These are phyloP conservation scores for Phytophthora pseudosyringae DNA, from an alignment of 352 stramenopile genomes.

Conservation along the genomic window DNA sequence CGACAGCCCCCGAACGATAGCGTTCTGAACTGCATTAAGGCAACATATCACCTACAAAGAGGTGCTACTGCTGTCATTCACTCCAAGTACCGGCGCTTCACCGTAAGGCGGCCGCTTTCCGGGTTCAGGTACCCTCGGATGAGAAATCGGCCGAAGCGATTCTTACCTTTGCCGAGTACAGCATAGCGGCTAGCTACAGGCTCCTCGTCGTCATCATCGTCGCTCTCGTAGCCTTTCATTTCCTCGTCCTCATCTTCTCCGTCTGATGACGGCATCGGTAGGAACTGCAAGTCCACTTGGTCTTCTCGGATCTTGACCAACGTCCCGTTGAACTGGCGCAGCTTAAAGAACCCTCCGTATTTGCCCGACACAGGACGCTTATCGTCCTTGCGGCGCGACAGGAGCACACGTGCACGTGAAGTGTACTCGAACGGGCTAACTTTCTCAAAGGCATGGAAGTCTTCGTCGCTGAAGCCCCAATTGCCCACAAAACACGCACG, in stretches of 20 bases:
- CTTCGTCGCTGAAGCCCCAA: conserved; percentile 73
- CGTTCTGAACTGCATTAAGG: neutral
- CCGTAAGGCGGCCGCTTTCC: conserved; percentile 46
- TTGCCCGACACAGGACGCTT: conserved; percentile 68
- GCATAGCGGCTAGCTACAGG: conserved; percentile 44
- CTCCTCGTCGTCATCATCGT: conserved; percentile 39
- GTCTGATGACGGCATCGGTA: conserved; percentile 45
- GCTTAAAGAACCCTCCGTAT: conserved; percentile 76
- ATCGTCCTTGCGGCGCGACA: conserved; percentile 43
- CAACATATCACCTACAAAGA: conserved; percentile 2
- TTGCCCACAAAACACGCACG: conserved; percentile 58
- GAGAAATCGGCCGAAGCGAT: conserved; percentile 71
- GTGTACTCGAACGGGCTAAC: conserved; percentile 79
- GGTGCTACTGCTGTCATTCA: conserved; percentile 16
- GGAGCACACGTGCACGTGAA: conserved; percentile 43
- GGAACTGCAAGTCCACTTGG: conserved; percentile 70
- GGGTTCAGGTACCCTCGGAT: conserved; percentile 70
- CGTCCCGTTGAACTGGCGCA: conserved; percentile 71
- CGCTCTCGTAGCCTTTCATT: conserved; percentile 26
- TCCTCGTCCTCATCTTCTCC: conserved; percentile 35
- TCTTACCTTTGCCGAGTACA: conserved; percentile 74
- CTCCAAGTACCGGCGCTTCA: conserved; percentile 71
- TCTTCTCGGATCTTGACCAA: conserved; percentile 66
- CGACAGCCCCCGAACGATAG: neutral
- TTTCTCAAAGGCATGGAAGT: conserved; percentile 42